Base-by-base conservation (phyloP, 2,329 filamentous ascomycete genomes). In the Microcyclospora tardicrescens region DNA sequence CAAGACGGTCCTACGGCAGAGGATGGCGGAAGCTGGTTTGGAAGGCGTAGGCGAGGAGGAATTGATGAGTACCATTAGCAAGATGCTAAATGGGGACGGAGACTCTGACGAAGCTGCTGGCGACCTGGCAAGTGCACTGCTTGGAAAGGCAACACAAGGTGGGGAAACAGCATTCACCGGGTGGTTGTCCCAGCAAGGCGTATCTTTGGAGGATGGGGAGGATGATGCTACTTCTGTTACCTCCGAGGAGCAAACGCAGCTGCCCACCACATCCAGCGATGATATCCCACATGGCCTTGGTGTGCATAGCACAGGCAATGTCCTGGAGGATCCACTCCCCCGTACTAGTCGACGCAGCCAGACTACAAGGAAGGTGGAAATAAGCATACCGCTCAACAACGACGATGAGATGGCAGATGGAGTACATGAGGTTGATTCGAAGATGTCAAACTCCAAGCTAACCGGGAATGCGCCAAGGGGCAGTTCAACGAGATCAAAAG, bases 1-100 rank as follows among this genome's bases (percentile, higher is more conserved):
- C 24, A 59, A 56, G 41, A 39, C 49, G 6, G 51, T 57, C 9
- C 37, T 61, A 8, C 46, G 48, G 28, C 44, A 54, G 34, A 56
- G 47, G 37, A 48, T 61, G 1, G 49, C 46, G 11, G 50, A 51
- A 10, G 48, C 49, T 12, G 57, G 56, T 1, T 44, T 59, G 13
- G 46, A 61, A 13, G 63, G 60, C 12, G 57, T 63, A 48, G 64
- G 67, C 42, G 59, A 64, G 29, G 50, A 55, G 11, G 58, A 61
- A 10, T 56, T 69, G 35, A 58, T 68, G 37, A 48, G 63, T 34
- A 64, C 61, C 12, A 60, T 65, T 4, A 54, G 60, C 46, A 60
- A 65, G 36, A 66, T 69, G 64, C 53, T 67, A 10, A 58, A 56
- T 4, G 59, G 61, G 24, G 53, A 63, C n/a, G 58, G 43, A 36